Evolutionary conservation across 2,329 filamentous ascomycete species (phyloP), one percentile per base, ranked within the genome.

Genomic region (Diaporthe citrichinensis): DNA sequence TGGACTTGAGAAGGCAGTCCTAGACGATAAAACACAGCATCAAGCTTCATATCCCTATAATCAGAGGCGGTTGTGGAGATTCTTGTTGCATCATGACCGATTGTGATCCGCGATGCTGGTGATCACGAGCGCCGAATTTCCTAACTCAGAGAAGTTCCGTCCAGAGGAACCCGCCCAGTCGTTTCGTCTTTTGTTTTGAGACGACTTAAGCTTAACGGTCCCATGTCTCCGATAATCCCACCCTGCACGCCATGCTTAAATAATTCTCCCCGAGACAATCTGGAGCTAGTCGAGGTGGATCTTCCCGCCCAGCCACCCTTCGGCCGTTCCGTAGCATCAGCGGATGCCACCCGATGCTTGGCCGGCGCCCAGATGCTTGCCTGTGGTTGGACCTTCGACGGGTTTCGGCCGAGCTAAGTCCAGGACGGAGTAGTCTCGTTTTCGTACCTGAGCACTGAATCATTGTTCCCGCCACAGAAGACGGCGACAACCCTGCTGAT

Each of bases 121-220:
- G 25, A 53, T 41, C 15, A 68, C 46, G 14, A 53, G 65, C 65
- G 65, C 46, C 46, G 65, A 53, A 28, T 68, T 68, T 53, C 65
- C 65, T 53, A 53, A 53, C 46, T 68, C 46, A 53, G 46, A 53
- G 57, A 39, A 17, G 7, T 20, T 4, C 31, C 55, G n/a, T n/a
- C 31, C 23, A 20, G 36, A 8, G 31, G 20, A 5, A 23, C 31
- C 55, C 55, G 34, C 65, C 65, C 46, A 53, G 65, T 68, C 46
- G 65, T 68, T 68, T 68, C 65, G 65, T 68, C 65, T 53, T 68
- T 68, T 68, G 46, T 68, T 68, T 68, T 68, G 65, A 68, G 65
- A 68, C 65, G 65, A 68, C 28, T 53, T 68, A 39, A 53, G 65
- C 46, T 53, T 68, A 53, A 53, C 17, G n/a, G 65, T 39, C 65